Conservation (phyloP, 306 rosid species). For the Rosa chinensis region DNA sequence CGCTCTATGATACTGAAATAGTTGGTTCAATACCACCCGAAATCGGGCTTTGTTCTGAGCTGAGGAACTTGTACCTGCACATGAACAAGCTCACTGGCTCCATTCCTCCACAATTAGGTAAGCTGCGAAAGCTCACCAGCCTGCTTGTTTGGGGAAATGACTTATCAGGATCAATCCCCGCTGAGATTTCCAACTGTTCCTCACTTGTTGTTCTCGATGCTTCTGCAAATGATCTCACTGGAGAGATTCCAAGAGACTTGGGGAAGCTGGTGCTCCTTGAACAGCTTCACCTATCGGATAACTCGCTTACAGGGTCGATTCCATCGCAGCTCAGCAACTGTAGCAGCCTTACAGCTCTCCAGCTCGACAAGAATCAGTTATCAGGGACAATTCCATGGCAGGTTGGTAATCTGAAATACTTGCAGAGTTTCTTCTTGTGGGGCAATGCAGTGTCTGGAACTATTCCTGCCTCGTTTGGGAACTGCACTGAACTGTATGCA, state of each 20-base stretch:
- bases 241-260: conserved; percentile 69
- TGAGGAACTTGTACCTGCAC: conserved; percentile 74
- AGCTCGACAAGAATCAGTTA: conserved; percentile 89
- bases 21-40: conserved; percentile 76
- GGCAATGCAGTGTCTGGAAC: conserved; percentile 85
- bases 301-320: conserved; percentile 60
- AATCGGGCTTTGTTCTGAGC: conserved; percentile 77
- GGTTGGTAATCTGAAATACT: conserved; percentile 61
- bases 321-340: conserved; percentile 91
- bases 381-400: conserved; percentile 88
- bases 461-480: conserved; percentile 82
- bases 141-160: conserved; percentile 83
- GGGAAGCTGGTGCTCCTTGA: conserved; percentile 80
- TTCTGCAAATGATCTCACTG: conserved; percentile 76
- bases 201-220: conserved; percentile 78
- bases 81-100: conserved; percentile 82
- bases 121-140: conserved; percentile 79
- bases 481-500: conserved; percentile 85
- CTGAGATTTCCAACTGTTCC: conserved; percentile 81
- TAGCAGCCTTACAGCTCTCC: conserved; percentile 79
- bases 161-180: conserved; percentile 71
- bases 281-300: conserved; percentile 90
- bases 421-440: conserved; percentile 91
- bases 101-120: conserved; percentile 70
- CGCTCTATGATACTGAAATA: conserved; percentile 82